Percentiles rank a stretch among this genome's conserved stretches.
These are phyloP conservation scores for Wickerhamomyces ciferrii DNA, from an alignment of 805 yeast species.

Conservation along the genomic window DNA sequence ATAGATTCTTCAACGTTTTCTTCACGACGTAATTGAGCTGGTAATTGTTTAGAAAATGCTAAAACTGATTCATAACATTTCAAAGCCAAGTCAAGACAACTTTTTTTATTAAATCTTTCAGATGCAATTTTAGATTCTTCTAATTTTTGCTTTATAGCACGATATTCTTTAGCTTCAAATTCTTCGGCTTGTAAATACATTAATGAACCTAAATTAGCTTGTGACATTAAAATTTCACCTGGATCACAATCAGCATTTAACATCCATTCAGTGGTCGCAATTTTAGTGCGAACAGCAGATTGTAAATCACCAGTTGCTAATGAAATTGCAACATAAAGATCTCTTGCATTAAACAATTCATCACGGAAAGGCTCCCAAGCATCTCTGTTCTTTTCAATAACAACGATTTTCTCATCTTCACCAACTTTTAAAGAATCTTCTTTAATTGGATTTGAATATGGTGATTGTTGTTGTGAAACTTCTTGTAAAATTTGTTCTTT, in stretches of 20 bases:
- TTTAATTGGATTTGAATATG: not conserved
- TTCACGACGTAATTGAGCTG: conserved; percentile 29
- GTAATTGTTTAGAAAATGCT: conserved; percentile 35
- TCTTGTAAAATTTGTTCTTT: conserved; percentile 20
- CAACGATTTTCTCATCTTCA: conserved; percentile 6
- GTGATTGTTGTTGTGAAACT: conserved; percentile 7
- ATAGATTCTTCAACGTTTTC: conserved; percentile 54
- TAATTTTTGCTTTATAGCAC: conserved; percentile 21
- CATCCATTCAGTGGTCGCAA: conserved; percentile 68
- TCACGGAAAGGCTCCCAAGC: conserved; percentile 73
- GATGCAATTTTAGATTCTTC: conserved; percentile 19
- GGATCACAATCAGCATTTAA: conserved; percentile 63
- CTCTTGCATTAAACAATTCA: conserved; percentile 75
- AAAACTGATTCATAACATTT: conserved; percentile 39
- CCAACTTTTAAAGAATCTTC: not conserved
- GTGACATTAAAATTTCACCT: conserved; percentile 57
- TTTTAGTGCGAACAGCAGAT: conserved; percentile 54
- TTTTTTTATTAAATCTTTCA: conserved; percentile 17
- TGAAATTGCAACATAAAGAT: conserved; percentile 66
- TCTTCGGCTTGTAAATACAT: conserved; percentile 64
- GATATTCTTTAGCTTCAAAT: conserved; percentile 43
- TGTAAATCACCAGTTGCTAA: conserved; percentile 63
- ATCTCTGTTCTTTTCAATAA: conserved; percentile 34
- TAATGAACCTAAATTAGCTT: conserved; percentile 66
- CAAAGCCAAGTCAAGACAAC: conserved; percentile 27